Conservation (phyloP, 2,329 filamentous ascomycete genomes). For the Trichoderma harzianum region DNA sequence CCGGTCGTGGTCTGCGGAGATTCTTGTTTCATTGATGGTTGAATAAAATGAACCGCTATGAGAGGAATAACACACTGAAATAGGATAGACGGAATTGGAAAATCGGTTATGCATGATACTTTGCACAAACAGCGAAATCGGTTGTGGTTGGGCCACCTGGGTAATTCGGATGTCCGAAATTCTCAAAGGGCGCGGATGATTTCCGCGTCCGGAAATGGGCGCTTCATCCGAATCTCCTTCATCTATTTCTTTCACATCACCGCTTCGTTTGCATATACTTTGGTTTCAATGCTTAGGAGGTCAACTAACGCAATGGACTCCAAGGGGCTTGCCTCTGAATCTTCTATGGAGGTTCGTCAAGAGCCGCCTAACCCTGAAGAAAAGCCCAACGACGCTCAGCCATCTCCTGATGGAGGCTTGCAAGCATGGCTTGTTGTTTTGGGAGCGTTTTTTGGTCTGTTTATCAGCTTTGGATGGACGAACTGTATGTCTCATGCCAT, state of each 20-base stretch:
- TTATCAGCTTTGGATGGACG: background rate
- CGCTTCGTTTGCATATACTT: background rate
- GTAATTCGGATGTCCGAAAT: background rate
- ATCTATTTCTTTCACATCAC: background rate
- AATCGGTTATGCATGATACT: background rate
- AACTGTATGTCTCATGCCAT: background rate
- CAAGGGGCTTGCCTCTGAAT: background rate
- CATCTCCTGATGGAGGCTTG: background rate
- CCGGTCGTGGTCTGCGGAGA: background rate
- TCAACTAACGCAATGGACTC: background rate
- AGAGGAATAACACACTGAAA: background rate
- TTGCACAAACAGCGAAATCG: background rate
- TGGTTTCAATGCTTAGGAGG: background rate
- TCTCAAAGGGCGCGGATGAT: conserved; percentile 4
- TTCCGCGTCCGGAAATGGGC: background rate
- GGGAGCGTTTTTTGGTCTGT: background rate
- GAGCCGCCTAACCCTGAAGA: background rate
- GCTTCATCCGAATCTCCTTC: background rate
- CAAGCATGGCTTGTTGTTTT: background rate
- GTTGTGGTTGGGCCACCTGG: background rate
- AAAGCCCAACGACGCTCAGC: background rate
- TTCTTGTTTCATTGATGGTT: background rate
- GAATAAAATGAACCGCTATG: background rate
- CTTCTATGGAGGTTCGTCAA: background rate
- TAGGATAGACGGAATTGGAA: background rate